Evolutionary conservation across 164 flowering plant species (phyloP), one percentile per base, ranked within the genome.

Genomic region (Stephania japonica): DNA sequence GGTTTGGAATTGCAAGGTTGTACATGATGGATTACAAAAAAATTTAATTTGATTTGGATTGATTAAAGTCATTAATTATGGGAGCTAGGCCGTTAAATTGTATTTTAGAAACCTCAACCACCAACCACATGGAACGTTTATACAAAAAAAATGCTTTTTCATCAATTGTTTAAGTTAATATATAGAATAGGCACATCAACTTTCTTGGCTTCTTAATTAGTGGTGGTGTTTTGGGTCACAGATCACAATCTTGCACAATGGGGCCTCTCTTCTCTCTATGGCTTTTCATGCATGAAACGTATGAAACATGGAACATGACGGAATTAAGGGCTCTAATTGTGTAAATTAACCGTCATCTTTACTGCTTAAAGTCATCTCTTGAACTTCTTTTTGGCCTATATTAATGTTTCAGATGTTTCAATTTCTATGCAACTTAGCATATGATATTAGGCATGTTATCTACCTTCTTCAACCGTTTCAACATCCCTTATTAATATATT

Each of bases 1-100:
- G 77, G 78, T 62, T 68, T 32, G 38, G 38, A 32, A 32, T 75
- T 70, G 72, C 62, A 80, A 78, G 78, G 80, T 16, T 75, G 80
- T 79, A 75, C 42, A 79, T 77, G 76, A 77, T 32, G 38, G 38
- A 32, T 32, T 2, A 4, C 38, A 32, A 2, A 32, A 32, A 32
- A 32, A 32, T 75, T 79, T 70, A 75, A 62, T 75, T 6, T 24
- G 13, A 43, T 59, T 38, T 47, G 12, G 53, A 11, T 65, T 44
- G 49, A 77, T 69, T 75, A 56, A 72, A 79, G 62, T 25, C 74
- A 66, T 76, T 76, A 71, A 66, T 76, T 76, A 71, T 71, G 74
- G 44, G 53, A 47, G 53, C 38, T 32, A 71, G 71, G 72, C 75
- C 74, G 70, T 49, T 71, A 21, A 70, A 50, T 71, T 32, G 50